Base-by-base conservation (phyloP, 2,329 filamentous ascomycete genomes). In the Coniochaeta sp. region DNA sequence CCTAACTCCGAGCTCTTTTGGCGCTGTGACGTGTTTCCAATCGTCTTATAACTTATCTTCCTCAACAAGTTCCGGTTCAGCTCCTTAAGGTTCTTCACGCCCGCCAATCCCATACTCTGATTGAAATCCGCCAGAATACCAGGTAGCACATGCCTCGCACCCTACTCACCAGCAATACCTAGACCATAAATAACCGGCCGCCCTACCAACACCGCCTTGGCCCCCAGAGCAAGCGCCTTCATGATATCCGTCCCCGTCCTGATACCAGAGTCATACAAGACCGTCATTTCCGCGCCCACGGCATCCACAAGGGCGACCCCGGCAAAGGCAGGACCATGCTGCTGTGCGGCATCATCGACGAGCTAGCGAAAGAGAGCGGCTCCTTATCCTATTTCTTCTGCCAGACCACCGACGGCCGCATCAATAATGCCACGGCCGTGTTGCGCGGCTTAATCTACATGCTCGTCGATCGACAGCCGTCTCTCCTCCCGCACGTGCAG, bases 241-340 rank as follows among this genome's bases (percentile, higher is more conserved):
- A 83, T 76, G 10, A 82, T 70, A 60, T 83, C 79, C 0, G 72
- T 76, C 0, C 78, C 80, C 13, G 74, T 72, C 33, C 79, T 61
- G 28, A 83, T 74, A 0, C 80, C 79, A 10, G 72, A 76, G 58
- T 87, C 85, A 14, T 87, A 77, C 40, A 86, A 73, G 18, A 87
- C 71, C 0, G 77, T 76, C n/a, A 85, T 69, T 53, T 72, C 74
- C 16, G 74, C 72, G 2, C 84, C 79, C 0, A 83, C 82, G 1
- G 79, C 80, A 4, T 83, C 79, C 54, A 81, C 77, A 55, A 57
- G 16, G 68, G 67, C 0, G 64, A 66, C 40, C 63, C 69, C 0
- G 69, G 70, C 1, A 72, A 69, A 27, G 70, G 70, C 3, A 73
- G 73, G 55, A 73, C 69, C 0, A 72, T 73, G 67, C 55, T 72